phyloP scores from a whole-genome alignment of 2,329 filamentous ascomycete genomes.

The Xylariaceae sp. region DNA sequence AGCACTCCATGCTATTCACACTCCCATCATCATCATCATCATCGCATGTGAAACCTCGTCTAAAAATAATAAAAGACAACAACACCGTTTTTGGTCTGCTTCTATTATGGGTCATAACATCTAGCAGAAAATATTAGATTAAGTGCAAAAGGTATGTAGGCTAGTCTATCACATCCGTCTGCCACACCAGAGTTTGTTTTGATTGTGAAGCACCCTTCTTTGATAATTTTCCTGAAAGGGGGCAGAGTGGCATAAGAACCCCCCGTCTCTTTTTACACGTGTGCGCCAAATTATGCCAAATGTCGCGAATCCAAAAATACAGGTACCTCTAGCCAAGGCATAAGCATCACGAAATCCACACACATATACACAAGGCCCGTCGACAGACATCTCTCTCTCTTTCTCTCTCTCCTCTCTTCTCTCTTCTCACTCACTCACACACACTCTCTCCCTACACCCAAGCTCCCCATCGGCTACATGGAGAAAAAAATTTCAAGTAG shows the following conservation, averaged over 20 bases:
- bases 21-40: not conserved
- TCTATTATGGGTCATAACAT: conserved; percentile 9
- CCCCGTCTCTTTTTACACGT: conserved; percentile 2
- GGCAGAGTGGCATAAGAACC: not conserved
- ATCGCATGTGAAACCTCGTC: not conserved
- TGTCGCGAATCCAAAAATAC: conserved; percentile 9
- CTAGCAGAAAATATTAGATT: conserved; percentile 31
- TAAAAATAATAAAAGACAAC: not conserved
- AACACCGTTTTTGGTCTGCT: not conserved
- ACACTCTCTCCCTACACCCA: not conserved
- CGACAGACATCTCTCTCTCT: not conserved
- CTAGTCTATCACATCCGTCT: conserved; percentile 29
- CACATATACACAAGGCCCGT: conserved; percentile 14
- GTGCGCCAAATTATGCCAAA: conserved; percentile 7
- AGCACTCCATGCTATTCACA: not conserved
- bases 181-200: conserved; percentile 12
- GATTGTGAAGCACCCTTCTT: conserved; percentile 6
- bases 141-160: conserved; percentile 27
- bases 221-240: conserved; percentile 1
- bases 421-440: too few relatives aligned
- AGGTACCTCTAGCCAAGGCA: conserved; percentile 4
- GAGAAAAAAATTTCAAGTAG: conserved; percentile 7
- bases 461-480: conserved; percentile 1
- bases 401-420: too few relatives aligned
- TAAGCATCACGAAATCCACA: conserved; percentile 6